A percentile compares a stretch with the other conserved stretches of the same genome.
phyloP scores from a whole-genome alignment of 495 filamentous ascomycete genomes.

The Penicillium canescens region DNA sequence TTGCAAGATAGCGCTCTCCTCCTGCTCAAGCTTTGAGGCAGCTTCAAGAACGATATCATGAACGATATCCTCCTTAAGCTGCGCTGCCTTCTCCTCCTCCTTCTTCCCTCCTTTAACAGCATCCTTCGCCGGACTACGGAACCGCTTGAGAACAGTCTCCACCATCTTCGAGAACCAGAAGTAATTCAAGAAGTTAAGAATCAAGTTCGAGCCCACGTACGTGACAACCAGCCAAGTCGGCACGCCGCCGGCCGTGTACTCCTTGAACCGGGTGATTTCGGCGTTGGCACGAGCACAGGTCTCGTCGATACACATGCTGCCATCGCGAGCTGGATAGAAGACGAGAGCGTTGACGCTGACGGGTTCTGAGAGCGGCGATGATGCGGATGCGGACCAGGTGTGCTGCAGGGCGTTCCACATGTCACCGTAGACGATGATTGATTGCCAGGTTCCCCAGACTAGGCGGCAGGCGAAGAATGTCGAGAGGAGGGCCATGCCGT shows the following conservation, averaged over 20 bases:
- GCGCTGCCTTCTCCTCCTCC: constrained; percentile 6
- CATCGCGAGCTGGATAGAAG: constrained; percentile 33
- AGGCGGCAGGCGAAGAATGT: constrained; percentile 90
- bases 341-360: constrained; percentile 36
- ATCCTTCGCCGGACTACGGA: constrained; percentile 48
- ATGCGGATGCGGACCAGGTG: constrained; percentile 33
- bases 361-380: constrained; percentile 24
- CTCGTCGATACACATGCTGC: constrained; percentile 34
- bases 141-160: constrained; percentile 82
- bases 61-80: constrained; percentile 27
- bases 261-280: constrained; percentile 55
- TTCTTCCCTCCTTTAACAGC: constrained; percentile 13
- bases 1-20: constrained; percentile 31
- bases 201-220: constrained; percentile 76
- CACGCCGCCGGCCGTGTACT: constrained; percentile 48
- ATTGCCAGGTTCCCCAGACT: constrained; percentile 87
- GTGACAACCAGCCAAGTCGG: constrained; percentile 78
- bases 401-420: constrained; percentile 66
- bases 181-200: constrained; percentile 86
- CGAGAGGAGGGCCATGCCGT: constrained; percentile 64
- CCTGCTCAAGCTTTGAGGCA: constrained; percentile 34
- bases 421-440: constrained; percentile 73
- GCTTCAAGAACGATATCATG: constrained; percentile 40
- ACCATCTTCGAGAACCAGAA: constrained; percentile 99
- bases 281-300: constrained; percentile 36